Percentiles rank a stretch among this genome's conserved stretches.
Evolutionary conservation across 768 basidiomycete genomes (phyloP).

Genomic region (Leccinellum albellum): DNA sequence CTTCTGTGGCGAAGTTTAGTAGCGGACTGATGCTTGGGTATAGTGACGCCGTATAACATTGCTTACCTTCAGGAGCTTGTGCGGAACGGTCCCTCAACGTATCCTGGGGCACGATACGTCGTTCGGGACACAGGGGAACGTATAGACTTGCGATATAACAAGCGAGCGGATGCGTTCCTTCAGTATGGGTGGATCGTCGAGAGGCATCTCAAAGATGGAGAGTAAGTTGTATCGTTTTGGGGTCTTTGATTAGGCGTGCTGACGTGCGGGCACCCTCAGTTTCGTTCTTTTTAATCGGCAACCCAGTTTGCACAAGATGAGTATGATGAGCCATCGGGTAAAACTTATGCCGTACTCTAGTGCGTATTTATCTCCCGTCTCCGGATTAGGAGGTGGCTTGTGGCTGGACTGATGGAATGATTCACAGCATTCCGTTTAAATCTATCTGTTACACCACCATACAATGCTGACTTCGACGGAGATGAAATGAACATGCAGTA

Average conservation of each 20-base stretch:
- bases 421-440: conserved; percentile 88
- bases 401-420: conserved; percentile 20
- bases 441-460: conserved; percentile 96
- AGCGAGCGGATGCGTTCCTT: conserved; percentile 89
- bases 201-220: conserved; percentile 95
- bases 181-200: conserved; percentile 99
- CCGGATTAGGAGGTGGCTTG: not conserved
- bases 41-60: conserved; percentile 97
- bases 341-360: conserved; percentile 98
- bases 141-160: conserved; percentile 95
- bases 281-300: conserved; percentile 88
- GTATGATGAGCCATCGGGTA: conserved; percentile 99
- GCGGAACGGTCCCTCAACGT: conserved; percentile 88
- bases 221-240: conserved; percentile 55
- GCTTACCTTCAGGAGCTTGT: conserved; percentile 91
- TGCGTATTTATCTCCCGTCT: conserved; percentile 38
- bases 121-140: conserved; percentile 96
- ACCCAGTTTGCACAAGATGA: conserved; percentile 98
- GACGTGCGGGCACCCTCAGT: conserved; percentile 6
- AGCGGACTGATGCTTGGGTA: conserved; percentile 9
- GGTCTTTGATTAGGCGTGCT: not conserved
- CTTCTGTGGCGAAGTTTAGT: not conserved
- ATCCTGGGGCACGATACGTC: conserved; percentile 95
- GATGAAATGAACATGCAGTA: conserved; percentile 99
- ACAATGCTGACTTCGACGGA: conserved; percentile 99